Conservation (phyloP, 495 filamentous ascomycete genomes). For the Neurospora sp. region DNA sequence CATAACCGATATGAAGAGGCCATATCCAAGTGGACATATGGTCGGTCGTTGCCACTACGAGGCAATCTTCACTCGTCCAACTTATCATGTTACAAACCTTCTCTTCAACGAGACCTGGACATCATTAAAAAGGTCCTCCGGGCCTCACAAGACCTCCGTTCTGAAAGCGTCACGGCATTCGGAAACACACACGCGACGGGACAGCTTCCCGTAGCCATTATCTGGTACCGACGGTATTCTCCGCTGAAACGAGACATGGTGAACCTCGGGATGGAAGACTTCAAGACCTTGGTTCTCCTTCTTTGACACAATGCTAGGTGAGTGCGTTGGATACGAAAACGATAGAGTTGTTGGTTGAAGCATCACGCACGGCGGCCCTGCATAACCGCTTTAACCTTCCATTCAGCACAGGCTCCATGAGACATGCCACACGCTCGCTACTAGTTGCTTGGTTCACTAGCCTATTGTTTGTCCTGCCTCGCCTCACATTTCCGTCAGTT, state of each 20-base stretch:
- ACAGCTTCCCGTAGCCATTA: neutral
- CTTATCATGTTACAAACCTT: neutral
- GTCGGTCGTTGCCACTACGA: neutral
- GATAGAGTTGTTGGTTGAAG: neutral
- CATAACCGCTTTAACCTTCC: neutral
- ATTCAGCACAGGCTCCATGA: neutral
- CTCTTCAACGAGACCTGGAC: neutral
- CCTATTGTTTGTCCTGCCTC: neutral
- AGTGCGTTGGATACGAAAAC: neutral
- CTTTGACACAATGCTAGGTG: neutral
- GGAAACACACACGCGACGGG: neutral
- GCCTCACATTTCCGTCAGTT: neutral
- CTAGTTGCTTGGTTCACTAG: neutral
- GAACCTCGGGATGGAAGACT: neutral
- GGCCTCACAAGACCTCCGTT: neutral
- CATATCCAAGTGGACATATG: neutral
- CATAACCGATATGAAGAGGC: neutral
- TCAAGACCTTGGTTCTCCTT: neutral
- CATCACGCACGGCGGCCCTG: neutral
- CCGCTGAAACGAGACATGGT: neutral
- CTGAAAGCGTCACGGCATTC: neutral
- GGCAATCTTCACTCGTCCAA: neutral
- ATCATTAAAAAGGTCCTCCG: neutral
- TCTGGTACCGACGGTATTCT: neutral
- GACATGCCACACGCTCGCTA: neutral